A percentile compares a stretch with the other conserved stretches of the same genome.
These are phyloP conservation scores for Candida arabinofermentans DNA, from an alignment of 805 yeast species.

Conservation along the genomic window DNA sequence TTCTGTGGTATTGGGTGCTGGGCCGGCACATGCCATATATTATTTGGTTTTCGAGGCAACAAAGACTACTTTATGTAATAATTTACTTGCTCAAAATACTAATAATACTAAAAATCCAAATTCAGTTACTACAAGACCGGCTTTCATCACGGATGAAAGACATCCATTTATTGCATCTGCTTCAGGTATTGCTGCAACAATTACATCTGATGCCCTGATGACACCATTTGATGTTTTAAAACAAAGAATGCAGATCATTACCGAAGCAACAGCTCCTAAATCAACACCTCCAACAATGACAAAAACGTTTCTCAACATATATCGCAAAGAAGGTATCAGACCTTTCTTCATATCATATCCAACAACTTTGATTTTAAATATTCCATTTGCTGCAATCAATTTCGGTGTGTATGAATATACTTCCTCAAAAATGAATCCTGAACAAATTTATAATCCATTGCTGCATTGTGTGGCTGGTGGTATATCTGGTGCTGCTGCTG, in stretches of 20 bases:
- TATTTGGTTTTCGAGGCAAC: conserved; percentile 89
- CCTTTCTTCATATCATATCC: conserved; percentile 93
- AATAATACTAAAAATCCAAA: conserved; percentile 20
- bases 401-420: conserved; percentile 88
- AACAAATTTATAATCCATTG: conserved; percentile 76
- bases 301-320: conserved; percentile 33
- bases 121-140: conserved; percentile 23
- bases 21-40: conserved; percentile 97
- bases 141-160: conserved; percentile 53
- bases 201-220: conserved; percentile 93
- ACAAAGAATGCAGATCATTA: conserved; percentile 80
- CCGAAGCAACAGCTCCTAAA: conserved; percentile 9
- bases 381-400: conserved; percentile 93
- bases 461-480: conserved; percentile 92
- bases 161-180: conserved; percentile 81
- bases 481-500: conserved; percentile 90
- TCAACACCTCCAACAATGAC: conserved; percentile 1
- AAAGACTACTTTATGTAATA: conserved; percentile 50
- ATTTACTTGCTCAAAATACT: conserved; percentile 15
- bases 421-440: conserved; percentile 76
- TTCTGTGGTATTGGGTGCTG: conserved; percentile 94
- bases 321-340: conserved; percentile 59
- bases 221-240: conserved; percentile 95
- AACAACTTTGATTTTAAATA: conserved; percentile 84
- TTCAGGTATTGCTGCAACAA: conserved; percentile 90